phyloP scores from a whole-genome alignment of 805 yeast genomes.

The Zygosaccharomyces rouxii region DNA sequence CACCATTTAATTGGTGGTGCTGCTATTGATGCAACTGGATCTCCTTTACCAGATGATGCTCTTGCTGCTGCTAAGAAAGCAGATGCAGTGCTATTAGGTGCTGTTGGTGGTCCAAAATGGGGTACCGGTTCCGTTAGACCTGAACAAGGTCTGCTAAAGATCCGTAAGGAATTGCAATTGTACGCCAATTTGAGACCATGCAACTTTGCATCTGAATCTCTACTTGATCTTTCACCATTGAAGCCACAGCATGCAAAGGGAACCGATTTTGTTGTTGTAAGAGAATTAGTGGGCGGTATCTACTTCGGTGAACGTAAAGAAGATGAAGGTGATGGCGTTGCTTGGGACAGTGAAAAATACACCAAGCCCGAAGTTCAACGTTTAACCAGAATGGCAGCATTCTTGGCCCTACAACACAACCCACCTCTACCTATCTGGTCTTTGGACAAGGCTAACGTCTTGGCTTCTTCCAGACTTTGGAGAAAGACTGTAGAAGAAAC shows the following conservation, averaged over 20 bases:
- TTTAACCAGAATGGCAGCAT: slow-evolving; percentile 97
- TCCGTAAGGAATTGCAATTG: slow-evolving; percentile 88
- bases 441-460: slow-evolving; percentile 93
- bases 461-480: slow-evolving; percentile 96
- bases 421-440: slow-evolving; percentile 97
- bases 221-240: slow-evolving; percentile 83
- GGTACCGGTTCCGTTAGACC: slow-evolving; percentile 96
- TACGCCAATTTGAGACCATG: slow-evolving; percentile 98
- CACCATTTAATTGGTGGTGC: slow-evolving; percentile 96
- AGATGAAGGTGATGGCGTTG: slow-evolving; percentile 81
- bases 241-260: slow-evolving; percentile 82
- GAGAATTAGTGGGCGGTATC: slow-evolving; percentile 97
- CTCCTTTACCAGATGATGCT: slow-evolving; percentile 81
- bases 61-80: slow-evolving; percentile 78
- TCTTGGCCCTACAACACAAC: slow-evolving; percentile 83
- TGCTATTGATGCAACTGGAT: slow-evolving; percentile 95
- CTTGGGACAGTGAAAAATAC: slow-evolving; percentile 92
- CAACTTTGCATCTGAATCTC: slow-evolving; percentile 79
- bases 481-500: slow-evolving; percentile 86
- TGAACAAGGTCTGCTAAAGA: slow-evolving; percentile 91
- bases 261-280: slow-evolving; percentile 86
- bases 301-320: slow-evolving; percentile 95
- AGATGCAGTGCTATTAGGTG: slow-evolving; percentile 94
- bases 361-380: slow-evolving; percentile 89
- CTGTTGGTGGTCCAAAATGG: slow-evolving; percentile 99